Base-by-base conservation (phyloP, 2,329 filamentous ascomycete species). In the Phyllosticta paracitricarpa region DNA sequence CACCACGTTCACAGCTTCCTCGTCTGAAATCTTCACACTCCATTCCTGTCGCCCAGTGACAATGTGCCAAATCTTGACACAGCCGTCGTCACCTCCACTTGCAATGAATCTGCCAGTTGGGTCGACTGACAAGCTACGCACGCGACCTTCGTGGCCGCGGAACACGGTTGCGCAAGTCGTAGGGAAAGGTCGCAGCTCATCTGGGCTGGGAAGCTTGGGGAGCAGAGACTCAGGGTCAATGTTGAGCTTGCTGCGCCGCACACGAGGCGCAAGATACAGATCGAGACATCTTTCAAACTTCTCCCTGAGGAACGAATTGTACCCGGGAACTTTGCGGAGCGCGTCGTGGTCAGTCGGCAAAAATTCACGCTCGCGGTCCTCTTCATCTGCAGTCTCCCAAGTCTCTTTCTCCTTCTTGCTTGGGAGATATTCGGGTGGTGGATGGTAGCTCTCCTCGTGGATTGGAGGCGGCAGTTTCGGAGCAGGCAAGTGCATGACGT, bases 381-480 rank as follows among this genome's bases (percentile, higher is more conserved):
- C 94, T 2, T 90, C 89, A 65, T 97, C 93, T 26, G 84, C 81
- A 58, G 89, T 84, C 69, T 96, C 86, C 94, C 94, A 99, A 14
- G 83, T 82, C 66, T 89, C 85, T 72, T 82, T 89, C 77, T 99
- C 94, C 51, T 89, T 86, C 69, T 88, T 84, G 60, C 89, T 89
- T 1, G 93, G 95, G 2, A 99, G 79, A 72, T 97, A 99, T 77
- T 99, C 94, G 3, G 88, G 84, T 57, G 95, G 94, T 25, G 94
- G 94, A 75, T 97, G 96, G 73, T 99, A 97, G 70, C 91, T 96
- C 73, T 97, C 85, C 69, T 96, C 92, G 73, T 96, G 97, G 58
- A 91, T 91, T 28, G 94, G 94, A 48, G 94, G 93, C 28, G 93
- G 86, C 57, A 95, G 81, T 73, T 99, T 99, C 4, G 94, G 94